Conservation (phyloP, 139 green algal genomes). For the Haematococcus lacustris region DNA sequence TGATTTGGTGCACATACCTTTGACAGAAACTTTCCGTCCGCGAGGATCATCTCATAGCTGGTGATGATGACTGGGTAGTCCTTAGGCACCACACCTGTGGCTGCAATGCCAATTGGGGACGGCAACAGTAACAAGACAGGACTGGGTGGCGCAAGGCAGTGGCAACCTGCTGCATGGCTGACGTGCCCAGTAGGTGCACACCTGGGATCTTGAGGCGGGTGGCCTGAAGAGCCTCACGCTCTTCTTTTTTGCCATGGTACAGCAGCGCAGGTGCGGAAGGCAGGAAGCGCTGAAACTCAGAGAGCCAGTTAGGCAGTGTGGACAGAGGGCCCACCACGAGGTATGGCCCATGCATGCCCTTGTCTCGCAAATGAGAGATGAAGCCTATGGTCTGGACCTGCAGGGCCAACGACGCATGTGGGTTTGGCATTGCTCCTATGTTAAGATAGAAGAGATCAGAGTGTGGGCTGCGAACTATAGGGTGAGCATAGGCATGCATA, state of each 20-base stretch:
- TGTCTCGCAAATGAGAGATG: constrained; percentile 74
- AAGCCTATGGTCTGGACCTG: constrained; percentile 93
- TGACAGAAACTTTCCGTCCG: constrained; percentile 73
- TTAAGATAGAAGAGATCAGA: neutral
- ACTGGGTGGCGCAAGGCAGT: too few relatives aligned
- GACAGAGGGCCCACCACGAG: constrained; percentile 86
- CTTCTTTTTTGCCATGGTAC: constrained; percentile 81
- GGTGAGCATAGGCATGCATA: neutral
- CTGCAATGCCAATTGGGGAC: neutral
- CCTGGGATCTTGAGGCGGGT: constrained; percentile 14
- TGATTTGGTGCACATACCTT: constrained; percentile 10
- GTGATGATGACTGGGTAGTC: constrained; percentile 89
- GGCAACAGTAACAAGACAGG: neutral
- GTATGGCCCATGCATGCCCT: constrained; percentile 72
- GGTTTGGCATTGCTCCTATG: neutral
- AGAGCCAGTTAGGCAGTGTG: constrained; percentile 91
- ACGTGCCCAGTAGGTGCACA: too few relatives aligned
- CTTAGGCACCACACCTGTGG: neutral
- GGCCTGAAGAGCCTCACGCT: constrained; percentile 49
- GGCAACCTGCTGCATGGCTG: neutral
- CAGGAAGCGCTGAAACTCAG: constrained; percentile 82
- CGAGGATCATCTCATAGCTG: constrained; percentile 91
- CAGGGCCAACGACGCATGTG: neutral
- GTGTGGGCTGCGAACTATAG: neutral
- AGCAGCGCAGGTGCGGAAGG: constrained; percentile 77